These are phyloP conservation scores for Plasmodium berghei DNA, from an alignment of 169 alveolate species.

Conservation along the genomic window DNA sequence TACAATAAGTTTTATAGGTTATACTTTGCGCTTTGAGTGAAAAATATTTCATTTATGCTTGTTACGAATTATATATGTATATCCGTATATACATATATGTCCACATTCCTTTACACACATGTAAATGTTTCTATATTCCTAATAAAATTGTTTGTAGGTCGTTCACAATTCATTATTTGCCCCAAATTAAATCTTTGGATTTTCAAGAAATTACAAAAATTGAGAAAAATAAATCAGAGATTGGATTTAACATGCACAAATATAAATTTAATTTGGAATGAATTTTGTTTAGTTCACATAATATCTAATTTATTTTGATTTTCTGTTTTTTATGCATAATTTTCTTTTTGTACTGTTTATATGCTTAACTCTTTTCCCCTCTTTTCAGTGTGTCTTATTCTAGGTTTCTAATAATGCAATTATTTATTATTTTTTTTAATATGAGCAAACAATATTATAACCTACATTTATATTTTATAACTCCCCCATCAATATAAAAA, in stretches of 20 bases:
- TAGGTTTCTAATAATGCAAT: too few species aligned
- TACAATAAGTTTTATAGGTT: conserved; percentile 58
- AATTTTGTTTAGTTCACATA: not conserved
- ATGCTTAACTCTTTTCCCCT: not conserved
- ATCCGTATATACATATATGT: not conserved
- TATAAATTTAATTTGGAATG: conserved; percentile 60
- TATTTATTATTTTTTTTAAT: too few species aligned
- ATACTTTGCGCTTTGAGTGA: not conserved
- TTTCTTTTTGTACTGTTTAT: not conserved
- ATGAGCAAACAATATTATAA: too few species aligned
- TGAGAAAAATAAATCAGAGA: conserved; percentile 64
- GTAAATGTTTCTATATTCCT: not conserved
- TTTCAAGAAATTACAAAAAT: conserved; percentile 65
- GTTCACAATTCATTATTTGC: conserved; percentile 60
- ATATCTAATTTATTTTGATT: not conserved
- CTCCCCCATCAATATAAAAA: too few species aligned
- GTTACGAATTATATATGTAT: not conserved
- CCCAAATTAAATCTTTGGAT: conserved; percentile 71
- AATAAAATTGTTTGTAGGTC: conserved; percentile 13
- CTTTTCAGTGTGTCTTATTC: not conserved
- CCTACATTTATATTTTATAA: too few species aligned
- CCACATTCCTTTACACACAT: not conserved
- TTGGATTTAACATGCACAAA: conserved; percentile 65
- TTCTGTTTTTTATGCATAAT: conserved; percentile 6
- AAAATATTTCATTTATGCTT: not conserved